A percentile compares a stretch with the other conserved stretches of the same genome.
Conservation (phyloP, 306 rosid species). For the Rosa persica region DNA sequence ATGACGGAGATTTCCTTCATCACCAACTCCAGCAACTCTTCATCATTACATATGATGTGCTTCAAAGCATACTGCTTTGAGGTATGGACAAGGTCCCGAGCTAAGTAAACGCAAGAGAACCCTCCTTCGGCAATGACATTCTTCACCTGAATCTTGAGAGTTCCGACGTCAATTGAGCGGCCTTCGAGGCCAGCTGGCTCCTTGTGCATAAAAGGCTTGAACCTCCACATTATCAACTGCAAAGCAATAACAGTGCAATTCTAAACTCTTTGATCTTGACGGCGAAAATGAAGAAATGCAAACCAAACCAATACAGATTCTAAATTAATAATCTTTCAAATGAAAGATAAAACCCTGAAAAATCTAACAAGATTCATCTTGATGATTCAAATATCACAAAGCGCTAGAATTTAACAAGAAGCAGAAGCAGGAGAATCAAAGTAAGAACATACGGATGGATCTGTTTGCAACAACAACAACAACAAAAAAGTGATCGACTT, state of each 20-base stretch:
- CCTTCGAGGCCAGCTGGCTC: slow-evolving; percentile 90
- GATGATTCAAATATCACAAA: background rate
- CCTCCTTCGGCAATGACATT: slow-evolving; percentile 97
- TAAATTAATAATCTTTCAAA: no score
- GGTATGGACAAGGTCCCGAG: slow-evolving; percentile 68
- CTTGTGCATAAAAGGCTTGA: slow-evolving; percentile 90
- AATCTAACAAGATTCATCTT: background rate
- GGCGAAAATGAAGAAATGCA: no score
- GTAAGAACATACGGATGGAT: background rate
- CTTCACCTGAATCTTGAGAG: slow-evolving; percentile 67
- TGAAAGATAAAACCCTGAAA: no score
- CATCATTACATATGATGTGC: slow-evolving; percentile 90
- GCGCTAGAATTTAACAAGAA: background rate
- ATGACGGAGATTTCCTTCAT: slow-evolving; percentile 79
- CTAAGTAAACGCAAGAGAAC: slow-evolving; percentile 92
- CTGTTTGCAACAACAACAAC: background rate
- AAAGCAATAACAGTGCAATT: background rate
- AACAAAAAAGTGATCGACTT: background rate
- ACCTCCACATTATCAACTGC: slow-evolving; percentile 67
- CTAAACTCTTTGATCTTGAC: background rate
- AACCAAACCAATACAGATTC: background rate
- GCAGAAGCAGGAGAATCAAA: background rate
- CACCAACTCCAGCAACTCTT: slow-evolving; percentile 78
- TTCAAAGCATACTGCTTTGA: slow-evolving; percentile 96
- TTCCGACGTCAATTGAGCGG: slow-evolving; percentile 80